A percentile compares a stretch with the other conserved stretches of the same genome.
phyloP scores from a whole-genome alignment of 139 green algal genomes.

The Chlamydomonas incerta region DNA sequence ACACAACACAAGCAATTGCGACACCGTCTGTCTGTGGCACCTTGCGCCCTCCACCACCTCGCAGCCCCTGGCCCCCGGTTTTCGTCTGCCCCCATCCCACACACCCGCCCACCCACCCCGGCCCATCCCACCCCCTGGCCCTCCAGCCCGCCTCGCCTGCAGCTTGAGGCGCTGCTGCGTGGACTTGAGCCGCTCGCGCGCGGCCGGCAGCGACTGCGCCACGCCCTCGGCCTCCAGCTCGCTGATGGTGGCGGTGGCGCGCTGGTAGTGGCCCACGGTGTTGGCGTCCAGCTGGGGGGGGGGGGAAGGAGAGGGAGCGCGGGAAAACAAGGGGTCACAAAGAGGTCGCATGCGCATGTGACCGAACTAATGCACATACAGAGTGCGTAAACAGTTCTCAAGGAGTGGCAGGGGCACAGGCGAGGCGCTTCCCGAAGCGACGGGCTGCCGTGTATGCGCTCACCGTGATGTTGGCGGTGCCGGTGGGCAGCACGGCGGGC shows the following conservation, averaged over 20 bases:
- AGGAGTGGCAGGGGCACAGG: too few relatives aligned
- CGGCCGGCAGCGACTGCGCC: conserved; percentile 1
- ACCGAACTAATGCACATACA: too few relatives aligned
- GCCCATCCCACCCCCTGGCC: not conserved
- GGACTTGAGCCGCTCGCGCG: not conserved
- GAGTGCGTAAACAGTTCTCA: too few relatives aligned
- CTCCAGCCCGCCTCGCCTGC: not conserved
- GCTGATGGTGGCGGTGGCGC: not conserved
- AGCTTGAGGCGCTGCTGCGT: not conserved
- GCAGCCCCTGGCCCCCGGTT: not conserved
- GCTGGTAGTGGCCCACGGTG: not conserved
- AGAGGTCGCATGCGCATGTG: too few relatives aligned
- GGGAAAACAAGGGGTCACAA: too few relatives aligned
- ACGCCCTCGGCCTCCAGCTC: not conserved
- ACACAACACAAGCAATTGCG: too few relatives aligned
- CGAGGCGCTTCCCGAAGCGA: too few relatives aligned
- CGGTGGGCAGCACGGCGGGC: not conserved
- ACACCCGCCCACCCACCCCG: not conserved
- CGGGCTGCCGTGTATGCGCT: too few relatives aligned
- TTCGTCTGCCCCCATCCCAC: not conserved
- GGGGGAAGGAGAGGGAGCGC: not conserved
- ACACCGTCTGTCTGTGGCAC: too few relatives aligned
- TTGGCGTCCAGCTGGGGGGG: not conserved
- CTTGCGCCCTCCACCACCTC: too few relatives aligned
- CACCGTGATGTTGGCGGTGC: not conserved